Conservation (phyloP, 805 yeast genomes). For the Zygosaccharomyces lentus region DNA sequence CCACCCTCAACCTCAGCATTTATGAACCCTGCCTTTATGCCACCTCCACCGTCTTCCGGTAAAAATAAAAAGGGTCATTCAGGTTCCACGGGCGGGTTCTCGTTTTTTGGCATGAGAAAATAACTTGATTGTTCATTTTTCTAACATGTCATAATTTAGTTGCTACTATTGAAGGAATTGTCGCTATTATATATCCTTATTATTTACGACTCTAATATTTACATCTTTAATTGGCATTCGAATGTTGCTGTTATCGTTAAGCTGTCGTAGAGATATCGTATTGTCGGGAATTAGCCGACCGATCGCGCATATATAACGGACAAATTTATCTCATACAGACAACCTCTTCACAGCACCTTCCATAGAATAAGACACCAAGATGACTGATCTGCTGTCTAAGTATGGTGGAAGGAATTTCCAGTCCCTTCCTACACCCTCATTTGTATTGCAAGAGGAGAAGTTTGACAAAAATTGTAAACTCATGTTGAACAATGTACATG, state of each 20-base stretch:
- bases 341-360: neutral
- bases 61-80: slow-evolving; percentile 13
- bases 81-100: slow-evolving; percentile 13
- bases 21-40: slow-evolving; percentile 20
- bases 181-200: neutral
- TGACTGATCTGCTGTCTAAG: slow-evolving; percentile 16
- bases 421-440: slow-evolving; percentile 46
- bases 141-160: neutral
- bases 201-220: neutral
- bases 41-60: slow-evolving; percentile 13
- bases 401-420: slow-evolving; percentile 36
- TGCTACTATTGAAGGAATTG: neutral
- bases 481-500: slow-evolving; percentile 46
- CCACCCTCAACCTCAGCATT: slow-evolving; percentile 10
- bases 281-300: neutral
- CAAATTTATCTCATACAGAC: neutral
- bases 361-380: neutral
- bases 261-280: neutral
- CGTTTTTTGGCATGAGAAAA: slow-evolving; percentile 23
- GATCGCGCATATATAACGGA: neutral
- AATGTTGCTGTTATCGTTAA: neutral
- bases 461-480: slow-evolving; percentile 42
- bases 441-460: slow-evolving; percentile 39
- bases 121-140: neutral
- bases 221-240: neutral